phyloP scores from a whole-genome alignment of 805 yeast species.

The Cephaloascus albidus region DNA sequence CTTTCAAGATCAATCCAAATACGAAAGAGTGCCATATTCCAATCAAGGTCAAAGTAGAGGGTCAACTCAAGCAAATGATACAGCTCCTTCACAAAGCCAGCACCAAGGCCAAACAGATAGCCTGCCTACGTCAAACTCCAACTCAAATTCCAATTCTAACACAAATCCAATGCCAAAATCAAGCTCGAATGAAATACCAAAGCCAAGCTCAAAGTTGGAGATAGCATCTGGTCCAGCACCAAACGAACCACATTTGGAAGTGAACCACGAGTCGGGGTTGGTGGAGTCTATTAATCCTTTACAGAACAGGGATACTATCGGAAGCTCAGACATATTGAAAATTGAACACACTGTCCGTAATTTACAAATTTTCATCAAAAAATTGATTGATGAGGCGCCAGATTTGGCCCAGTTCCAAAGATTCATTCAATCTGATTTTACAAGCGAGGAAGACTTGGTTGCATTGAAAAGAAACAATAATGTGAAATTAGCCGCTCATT shows the following conservation, averaged over 20 bases:
- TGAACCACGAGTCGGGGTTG: not conserved
- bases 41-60: no score
- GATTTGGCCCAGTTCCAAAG: slow-evolving; percentile 29
- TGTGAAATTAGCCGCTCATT: slow-evolving; percentile 47
- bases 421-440: slow-evolving; percentile 17
- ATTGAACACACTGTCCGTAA: slow-evolving; percentile 46
- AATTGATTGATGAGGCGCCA: slow-evolving; percentile 50
- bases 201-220: no score
- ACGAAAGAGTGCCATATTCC: no score
- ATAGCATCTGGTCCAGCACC: no score
- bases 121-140: no score
- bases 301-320: not conserved
- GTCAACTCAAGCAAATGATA: no score
- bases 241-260: not conserved
- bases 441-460: slow-evolving; percentile 31
- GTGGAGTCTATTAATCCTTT: not conserved
- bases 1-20: no score
- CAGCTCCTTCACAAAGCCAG: no score
- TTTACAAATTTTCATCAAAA: slow-evolving; percentile 40
- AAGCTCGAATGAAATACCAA: no score
- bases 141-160: no score
- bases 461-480: slow-evolving; percentile 45
- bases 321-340: slow-evolving; percentile 10
- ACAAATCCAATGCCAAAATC: no score
- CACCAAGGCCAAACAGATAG: no score